A percentile compares a stretch with the other conserved stretches of the same genome.
These are phyloP conservation scores for Solioccasus polychromus DNA, from an alignment of 768 basidiomycete genomes.

Conservation along the genomic window DNA sequence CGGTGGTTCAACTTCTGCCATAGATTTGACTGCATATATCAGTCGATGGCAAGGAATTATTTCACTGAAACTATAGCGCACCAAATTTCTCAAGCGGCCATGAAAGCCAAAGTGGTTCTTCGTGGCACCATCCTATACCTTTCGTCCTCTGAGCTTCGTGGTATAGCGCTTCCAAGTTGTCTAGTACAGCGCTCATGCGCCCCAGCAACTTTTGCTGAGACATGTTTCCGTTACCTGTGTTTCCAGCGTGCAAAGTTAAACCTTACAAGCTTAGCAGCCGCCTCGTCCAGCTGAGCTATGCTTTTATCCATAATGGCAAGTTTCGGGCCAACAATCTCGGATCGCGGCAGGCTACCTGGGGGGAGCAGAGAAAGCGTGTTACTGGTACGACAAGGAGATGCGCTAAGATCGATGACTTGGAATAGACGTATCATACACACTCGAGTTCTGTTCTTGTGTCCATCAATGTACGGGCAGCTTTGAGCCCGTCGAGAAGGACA, in stretches of 20 bases:
- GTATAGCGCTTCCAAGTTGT: constrained; percentile 61
- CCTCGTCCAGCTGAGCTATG: constrained; percentile 54
- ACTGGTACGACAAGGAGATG: constrained; percentile 33
- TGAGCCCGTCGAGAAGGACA: constrained; percentile 75
- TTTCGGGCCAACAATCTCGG: constrained; percentile 61
- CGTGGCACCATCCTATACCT: constrained; percentile 67
- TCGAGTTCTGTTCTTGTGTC: constrained; percentile 83
- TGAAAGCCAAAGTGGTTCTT: constrained; percentile 77
- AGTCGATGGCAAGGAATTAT: not conserved
- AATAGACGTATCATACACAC: constrained; percentile 45
- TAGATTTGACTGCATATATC: constrained; percentile 45
- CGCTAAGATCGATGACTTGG: not conserved
- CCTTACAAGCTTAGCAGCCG: constrained; percentile 66
- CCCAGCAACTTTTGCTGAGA: constrained; percentile 67
- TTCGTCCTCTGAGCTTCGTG: constrained; percentile 69
- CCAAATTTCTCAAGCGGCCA: constrained; percentile 83
- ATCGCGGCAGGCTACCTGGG: constrained; percentile 49
- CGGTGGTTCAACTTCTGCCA: constrained; percentile 54
- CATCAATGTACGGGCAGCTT: constrained; percentile 65
- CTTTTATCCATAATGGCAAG: constrained; percentile 65
- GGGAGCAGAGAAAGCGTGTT: constrained; percentile 61
- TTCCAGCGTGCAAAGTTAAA: not conserved
- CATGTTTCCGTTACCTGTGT: not conserved
- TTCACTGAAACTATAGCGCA: constrained; percentile 27
- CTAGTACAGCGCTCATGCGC: constrained; percentile 60